Evolutionary conservation across 176 grass and related monocot genomes (phyloP).

Genomic region (Paspalum vaginatum): DNA sequence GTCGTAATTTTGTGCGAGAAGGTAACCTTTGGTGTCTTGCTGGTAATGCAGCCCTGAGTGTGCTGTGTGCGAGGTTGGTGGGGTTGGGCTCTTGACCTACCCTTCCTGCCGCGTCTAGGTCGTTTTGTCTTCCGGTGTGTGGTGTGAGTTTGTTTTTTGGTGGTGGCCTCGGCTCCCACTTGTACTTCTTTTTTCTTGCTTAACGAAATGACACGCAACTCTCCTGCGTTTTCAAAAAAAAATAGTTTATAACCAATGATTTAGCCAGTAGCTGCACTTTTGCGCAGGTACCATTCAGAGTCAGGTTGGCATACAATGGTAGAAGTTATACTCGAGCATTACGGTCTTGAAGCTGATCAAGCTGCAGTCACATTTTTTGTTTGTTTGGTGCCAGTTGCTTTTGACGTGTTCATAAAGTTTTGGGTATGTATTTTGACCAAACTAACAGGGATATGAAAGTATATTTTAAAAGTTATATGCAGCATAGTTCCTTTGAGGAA

Average conservation of each 20-base stretch:
- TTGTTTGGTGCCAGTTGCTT: conserved; percentile 74
- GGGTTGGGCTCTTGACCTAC: no score
- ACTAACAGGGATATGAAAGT: conserved; percentile 2
- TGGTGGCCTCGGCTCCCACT: no score
- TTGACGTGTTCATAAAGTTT: conserved; percentile 86
- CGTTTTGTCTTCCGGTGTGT: no score
- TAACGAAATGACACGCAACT: no score
- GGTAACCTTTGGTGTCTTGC: no score
- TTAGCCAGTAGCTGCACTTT: conserved; percentile 24
- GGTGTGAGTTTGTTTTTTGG: no score
- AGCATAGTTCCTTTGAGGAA: neutral
- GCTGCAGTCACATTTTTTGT: conserved; percentile 84
- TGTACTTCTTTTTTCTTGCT: no score
- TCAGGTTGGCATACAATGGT: conserved; percentile 78
- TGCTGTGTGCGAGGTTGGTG: no score
- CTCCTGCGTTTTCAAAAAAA: no score
- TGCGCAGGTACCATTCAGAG: conserved; percentile 87
- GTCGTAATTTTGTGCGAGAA: no score
- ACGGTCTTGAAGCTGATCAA: conserved; percentile 82
- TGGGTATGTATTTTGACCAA: conserved; percentile 58
- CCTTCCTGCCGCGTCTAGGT: no score
- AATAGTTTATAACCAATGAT: neutral
- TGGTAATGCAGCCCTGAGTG: no score
- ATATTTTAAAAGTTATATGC: neutral
- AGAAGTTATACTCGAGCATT: conserved; percentile 83